These are phyloP conservation scores for Hortiboletus flavorubellus DNA, from an alignment of 768 basidiomycete genomes.

Conservation along the genomic window DNA sequence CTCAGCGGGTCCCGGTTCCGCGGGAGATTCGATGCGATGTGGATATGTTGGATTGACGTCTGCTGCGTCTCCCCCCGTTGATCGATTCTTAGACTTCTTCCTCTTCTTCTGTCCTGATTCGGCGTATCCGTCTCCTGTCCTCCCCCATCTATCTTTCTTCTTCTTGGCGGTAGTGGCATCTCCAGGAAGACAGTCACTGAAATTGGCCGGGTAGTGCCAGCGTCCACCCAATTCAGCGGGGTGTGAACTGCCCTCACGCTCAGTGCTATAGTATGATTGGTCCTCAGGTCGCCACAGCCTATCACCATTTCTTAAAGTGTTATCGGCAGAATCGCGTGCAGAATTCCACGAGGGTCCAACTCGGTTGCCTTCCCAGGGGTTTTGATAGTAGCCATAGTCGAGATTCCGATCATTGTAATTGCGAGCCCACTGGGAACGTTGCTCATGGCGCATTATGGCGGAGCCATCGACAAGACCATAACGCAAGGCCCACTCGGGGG, in stretches of 20 bases:
- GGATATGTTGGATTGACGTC: slow-evolving; percentile 34
- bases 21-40: slow-evolving; percentile 33
- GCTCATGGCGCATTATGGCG: slow-evolving; percentile 72
- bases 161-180: slow-evolving; percentile 48
- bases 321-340: slow-evolving; percentile 11
- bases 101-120: slow-evolving; percentile 47
- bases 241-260: slow-evolving; percentile 36
- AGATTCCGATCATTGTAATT: slow-evolving; percentile 82
- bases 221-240: slow-evolving; percentile 41
- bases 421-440: slow-evolving; percentile 82
- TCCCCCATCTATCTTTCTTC: slow-evolving; percentile 84
- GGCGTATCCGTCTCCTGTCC: slow-evolving; percentile 81
- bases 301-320: slow-evolving; percentile 32
- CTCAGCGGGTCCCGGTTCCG: slow-evolving; percentile 56
- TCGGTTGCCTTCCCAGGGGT: slow-evolving; percentile 79
- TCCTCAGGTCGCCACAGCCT: slow-evolving; percentile 75
- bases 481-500: slow-evolving; percentile 93
- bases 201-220: slow-evolving; percentile 87
- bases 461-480: slow-evolving; percentile 86
- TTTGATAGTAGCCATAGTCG: slow-evolving; percentile 64
- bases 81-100: slow-evolving; percentile 55
- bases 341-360: slow-evolving; percentile 26
- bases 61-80: slow-evolving; percentile 36
- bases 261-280: slow-evolving; percentile 64
- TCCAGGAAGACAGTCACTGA: slow-evolving; percentile 53